Conservation (phyloP, 805 yeast species). For the Candida pini region DNA sequence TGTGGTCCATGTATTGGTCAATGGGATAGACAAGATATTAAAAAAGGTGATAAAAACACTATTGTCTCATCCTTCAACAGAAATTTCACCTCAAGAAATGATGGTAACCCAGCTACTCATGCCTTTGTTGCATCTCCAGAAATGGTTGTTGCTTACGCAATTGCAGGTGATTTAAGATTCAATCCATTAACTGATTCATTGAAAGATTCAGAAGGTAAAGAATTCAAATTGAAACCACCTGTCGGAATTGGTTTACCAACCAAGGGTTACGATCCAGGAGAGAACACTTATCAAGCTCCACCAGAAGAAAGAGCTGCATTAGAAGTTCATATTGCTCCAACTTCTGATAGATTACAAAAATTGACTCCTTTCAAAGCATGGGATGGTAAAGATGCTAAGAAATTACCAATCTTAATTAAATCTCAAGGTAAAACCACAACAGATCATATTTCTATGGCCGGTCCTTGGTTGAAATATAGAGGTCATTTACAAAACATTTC, state of each 20-base stretch:
- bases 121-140: slow-evolving; percentile 99
- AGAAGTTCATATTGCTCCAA: slow-evolving; percentile 73
- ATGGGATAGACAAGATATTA: slow-evolving; percentile 90
- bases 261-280: slow-evolving; percentile 56
- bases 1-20: slow-evolving; percentile 99
- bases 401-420: slow-evolving; percentile 92
- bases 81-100: slow-evolving; percentile 96
- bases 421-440: slow-evolving; percentile 98
- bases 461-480: slow-evolving; percentile 99
- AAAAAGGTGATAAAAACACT: slow-evolving; percentile 64
- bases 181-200: slow-evolving; percentile 89
- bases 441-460: slow-evolving; percentile 99
- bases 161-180: slow-evolving; percentile 87
- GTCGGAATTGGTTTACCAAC: slow-evolving; percentile 80
- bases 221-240: slow-evolving; percentile 76
- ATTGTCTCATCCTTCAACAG: slow-evolving; percentile 97
- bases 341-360: slow-evolving; percentile 92
- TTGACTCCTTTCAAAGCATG: slow-evolving; percentile 92
- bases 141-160: slow-evolving; percentile 93
- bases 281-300: slow-evolving; percentile 94
- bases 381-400: slow-evolving; percentile 91
- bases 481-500: slow-evolving; percentile 99
- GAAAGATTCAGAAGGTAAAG: slow-evolving; percentile 59
- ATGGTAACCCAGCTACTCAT: slow-evolving; percentile 96
- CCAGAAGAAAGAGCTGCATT: slow-evolving; percentile 80